Evolutionary conservation across 176 grass and related monocot species (phyloP).

Genomic region (Eragrostis curvula): DNA sequence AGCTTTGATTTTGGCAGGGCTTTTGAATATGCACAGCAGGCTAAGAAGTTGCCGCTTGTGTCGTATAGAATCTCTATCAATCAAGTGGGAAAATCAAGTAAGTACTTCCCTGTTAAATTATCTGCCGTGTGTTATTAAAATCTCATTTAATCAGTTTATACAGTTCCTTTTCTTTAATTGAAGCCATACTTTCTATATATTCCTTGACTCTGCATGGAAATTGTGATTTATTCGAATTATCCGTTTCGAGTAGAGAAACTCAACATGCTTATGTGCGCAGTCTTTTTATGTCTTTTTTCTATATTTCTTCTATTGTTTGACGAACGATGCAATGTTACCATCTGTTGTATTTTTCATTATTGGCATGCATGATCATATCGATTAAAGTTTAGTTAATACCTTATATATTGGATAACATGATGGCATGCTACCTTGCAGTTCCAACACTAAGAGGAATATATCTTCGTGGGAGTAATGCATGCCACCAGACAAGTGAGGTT

Average conservation of each 20-base stretch:
- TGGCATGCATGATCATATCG: conserved; percentile 3
- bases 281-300: not conserved
- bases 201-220: not conserved
- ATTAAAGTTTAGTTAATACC: conserved; percentile 23
- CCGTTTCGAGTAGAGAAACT: not conserved
- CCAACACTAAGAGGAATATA: conserved; percentile 96
- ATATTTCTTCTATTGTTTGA: conserved; percentile 8
- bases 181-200: conserved; percentile 18
- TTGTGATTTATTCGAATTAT: not conserved
- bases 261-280: not conserved
- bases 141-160: conserved; percentile 34
- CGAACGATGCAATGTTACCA: conserved; percentile 15
- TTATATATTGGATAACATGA: conserved; percentile 41
- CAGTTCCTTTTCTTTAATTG: conserved; percentile 20
- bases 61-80: conserved; percentile 85
- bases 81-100: conserved; percentile 91
- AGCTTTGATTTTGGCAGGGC: conserved; percentile 61
- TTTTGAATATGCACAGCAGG: conserved; percentile 76
- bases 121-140: conserved; percentile 11
- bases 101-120: conserved; percentile 39
- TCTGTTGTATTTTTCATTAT: not conserved
- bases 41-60: conserved; percentile 71
- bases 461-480: conserved; percentile 73
- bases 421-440: conserved; percentile 51
- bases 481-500: conserved; percentile 85